Evolutionary conservation across 2,329 filamentous ascomycete genomes (phyloP), one percentile per base, ranked within the genome.

Genomic region (Graphilbum fragrans): DNA sequence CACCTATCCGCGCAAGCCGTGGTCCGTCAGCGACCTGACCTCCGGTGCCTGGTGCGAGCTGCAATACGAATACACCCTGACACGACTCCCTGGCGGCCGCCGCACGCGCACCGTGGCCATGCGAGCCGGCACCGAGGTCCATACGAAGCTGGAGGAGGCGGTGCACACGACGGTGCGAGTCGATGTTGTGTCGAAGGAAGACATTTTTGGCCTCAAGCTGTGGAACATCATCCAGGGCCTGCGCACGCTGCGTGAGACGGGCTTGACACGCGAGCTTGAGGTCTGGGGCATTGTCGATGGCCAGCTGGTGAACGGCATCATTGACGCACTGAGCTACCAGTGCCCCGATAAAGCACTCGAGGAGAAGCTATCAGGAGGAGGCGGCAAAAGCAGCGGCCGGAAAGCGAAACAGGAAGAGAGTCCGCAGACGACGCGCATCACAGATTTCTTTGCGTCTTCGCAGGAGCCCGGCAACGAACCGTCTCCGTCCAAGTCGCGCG

Each of bases 41-140:
- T 82, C 86, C 1, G 88, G 88, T 2, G 81, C 88, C 8, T 98
- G 92, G 92, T 98, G 92, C 58, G 90, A 98, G 60, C 60, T 96
- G 45, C 88, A 96, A 58, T 93, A 94, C 53, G 87, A 79, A 68
- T 95, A 93, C 61, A 85, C 78, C 0, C 69, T 98, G 41, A 84
- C 80, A 3, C 79, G 76, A 41, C 76, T 75, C 4, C 72, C 71
- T 0, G 66, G 81, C 54, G 92, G 90, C 1, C 75, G 74, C 43
- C 88, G 83, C 56, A 81, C 74, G 41, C 69, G 69, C 27, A 96
- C 88, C 1, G 60, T 73, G 2, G 86, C 86, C 1, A 98, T 98
- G 92, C 81, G 79, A 55, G 72, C 77, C 41, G 92, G 92, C 0
- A 80, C 77, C 31, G 77, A 70, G 31, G 75, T 96, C 11, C 92